Percentiles rank a stretch among this genome's conserved stretches.
These are phyloP conservation scores for Rhexocercosporidium sp. DNA, from an alignment of 2,329 filamentous ascomycete species.

Conservation along the genomic window DNA sequence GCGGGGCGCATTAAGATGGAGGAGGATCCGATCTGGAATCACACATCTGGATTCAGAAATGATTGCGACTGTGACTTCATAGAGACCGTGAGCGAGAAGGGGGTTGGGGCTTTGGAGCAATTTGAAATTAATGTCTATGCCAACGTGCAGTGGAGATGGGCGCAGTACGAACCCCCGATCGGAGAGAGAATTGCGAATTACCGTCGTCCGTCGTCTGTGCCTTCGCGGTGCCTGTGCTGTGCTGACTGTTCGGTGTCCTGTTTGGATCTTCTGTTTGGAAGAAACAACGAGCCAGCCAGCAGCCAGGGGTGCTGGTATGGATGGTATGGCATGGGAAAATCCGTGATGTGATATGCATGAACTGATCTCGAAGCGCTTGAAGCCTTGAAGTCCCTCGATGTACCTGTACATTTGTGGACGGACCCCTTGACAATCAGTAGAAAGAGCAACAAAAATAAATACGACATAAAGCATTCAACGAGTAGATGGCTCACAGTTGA, in stretches of 20 bases:
- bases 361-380: background rate
- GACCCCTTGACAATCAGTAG: background rate
- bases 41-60: background rate
- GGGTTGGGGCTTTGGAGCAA: background rate
- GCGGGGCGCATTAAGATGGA: constrained; percentile 2
- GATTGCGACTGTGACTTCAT: background rate
- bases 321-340: constrained; percentile 1
- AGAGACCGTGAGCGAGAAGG: constrained; percentile 3
- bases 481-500: background rate
- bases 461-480: background rate
- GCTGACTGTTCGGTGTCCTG: constrained; percentile 8
- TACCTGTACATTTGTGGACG: constrained; percentile 18
- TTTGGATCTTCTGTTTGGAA: constrained; percentile 9
- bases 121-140: constrained; percentile 2
- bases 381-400: constrained; percentile 14
- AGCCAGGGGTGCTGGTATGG: background rate
- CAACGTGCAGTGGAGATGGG: background rate
- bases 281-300: constrained; percentile 7
- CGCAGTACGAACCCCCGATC: constrained; percentile 5
- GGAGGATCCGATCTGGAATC: constrained; percentile 6
- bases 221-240: constrained; percentile 1
- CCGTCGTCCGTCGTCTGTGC: background rate
- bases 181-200: background rate
- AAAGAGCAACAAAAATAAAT: background rate
- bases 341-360: constrained; percentile 7